Conservation (phyloP, 108 stramenopile species). For the Phaeodactylum tricornutum region DNA sequence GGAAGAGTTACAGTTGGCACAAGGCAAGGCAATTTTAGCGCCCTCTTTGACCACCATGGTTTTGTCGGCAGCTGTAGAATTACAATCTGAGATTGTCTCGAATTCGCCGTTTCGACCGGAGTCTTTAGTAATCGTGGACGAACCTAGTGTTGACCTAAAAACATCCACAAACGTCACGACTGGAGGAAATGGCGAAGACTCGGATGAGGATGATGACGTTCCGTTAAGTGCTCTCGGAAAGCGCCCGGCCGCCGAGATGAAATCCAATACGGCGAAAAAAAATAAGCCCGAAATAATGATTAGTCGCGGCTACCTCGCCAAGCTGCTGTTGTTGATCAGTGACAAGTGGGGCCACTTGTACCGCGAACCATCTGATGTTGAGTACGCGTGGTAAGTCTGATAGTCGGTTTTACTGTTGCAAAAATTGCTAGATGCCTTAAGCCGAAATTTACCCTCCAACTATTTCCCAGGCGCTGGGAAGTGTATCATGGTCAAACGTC, state of each 20-base stretch:
- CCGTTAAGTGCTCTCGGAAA: conserved; percentile 30
- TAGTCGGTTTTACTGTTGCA: background rate
- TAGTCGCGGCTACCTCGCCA: conserved; percentile 30
- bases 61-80: conserved; percentile 41
- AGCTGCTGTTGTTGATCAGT: conserved; percentile 51
- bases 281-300: conserved; percentile 11
- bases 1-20: conserved; percentile 54
- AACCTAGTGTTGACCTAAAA: background rate
- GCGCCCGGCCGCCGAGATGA: background rate
- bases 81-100: conserved; percentile 26
- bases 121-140: background rate
- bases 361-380: conserved; percentile 50
- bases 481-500: conserved; percentile 37
- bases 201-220: conserved; percentile 43
- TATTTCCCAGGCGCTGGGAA: conserved; percentile 48
- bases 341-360: conserved; percentile 70
- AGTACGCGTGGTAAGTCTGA: conserved; percentile 59
- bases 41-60: conserved; percentile 59
- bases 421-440: background rate
- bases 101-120: background rate
- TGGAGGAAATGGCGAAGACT: conserved; percentile 27
- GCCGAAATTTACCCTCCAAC: background rate
- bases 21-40: conserved; percentile 48
- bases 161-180: background rate
- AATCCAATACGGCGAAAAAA: background rate